These are phyloP conservation scores for Clitocybe nebularis DNA, from an alignment of 1,284 basidiomycete species.

Conservation along the genomic window DNA sequence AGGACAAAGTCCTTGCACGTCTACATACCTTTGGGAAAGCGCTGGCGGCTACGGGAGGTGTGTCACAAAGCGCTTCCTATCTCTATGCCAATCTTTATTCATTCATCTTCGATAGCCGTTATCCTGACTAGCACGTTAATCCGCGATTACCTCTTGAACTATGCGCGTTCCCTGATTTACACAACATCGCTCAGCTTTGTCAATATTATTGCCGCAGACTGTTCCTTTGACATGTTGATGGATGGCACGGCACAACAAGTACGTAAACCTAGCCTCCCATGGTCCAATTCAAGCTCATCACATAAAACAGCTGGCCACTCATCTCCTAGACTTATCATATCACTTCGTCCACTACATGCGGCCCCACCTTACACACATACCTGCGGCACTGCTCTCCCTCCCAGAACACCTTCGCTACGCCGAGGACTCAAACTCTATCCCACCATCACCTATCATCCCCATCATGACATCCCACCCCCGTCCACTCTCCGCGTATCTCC, in stretches of 20 bases:
- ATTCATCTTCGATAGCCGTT: slow-evolving; percentile 52
- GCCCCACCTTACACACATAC: slow-evolving; percentile 34
- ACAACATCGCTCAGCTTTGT: slow-evolving; percentile 79
- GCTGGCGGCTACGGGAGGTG: slow-evolving; percentile 72
- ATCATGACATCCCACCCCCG: slow-evolving; percentile 76
- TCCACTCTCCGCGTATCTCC: slow-evolving; percentile 64
- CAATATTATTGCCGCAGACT: slow-evolving; percentile 71
- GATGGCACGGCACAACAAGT: slow-evolving; percentile 59
- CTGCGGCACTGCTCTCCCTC: slow-evolving; percentile 38
- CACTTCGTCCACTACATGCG: slow-evolving; percentile 26
- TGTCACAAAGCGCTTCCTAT: slow-evolving; percentile 25
- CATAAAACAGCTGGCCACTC: slow-evolving; percentile 30
- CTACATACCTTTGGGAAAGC: slow-evolving; percentile 59
- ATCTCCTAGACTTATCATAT: slow-evolving; percentile 28
- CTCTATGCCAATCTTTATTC: slow-evolving; percentile 1
- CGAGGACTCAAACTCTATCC: slow-evolving; percentile 19
- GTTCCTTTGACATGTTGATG: slow-evolving; percentile 76
- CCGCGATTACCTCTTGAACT: slow-evolving; percentile 87
- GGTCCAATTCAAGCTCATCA: background rate
- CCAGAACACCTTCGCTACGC: slow-evolving; percentile 35
- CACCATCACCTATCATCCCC: slow-evolving; percentile 76
- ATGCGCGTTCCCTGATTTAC: slow-evolving; percentile 88
- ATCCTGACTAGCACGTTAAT: slow-evolving; percentile 71
- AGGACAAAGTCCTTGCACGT: slow-evolving; percentile 59
- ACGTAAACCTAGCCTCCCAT: too few relatives aligned